These are phyloP conservation scores for Solanum bulbocastanum DNA, from an alignment of 257 asterid species.

Conservation along the genomic window DNA sequence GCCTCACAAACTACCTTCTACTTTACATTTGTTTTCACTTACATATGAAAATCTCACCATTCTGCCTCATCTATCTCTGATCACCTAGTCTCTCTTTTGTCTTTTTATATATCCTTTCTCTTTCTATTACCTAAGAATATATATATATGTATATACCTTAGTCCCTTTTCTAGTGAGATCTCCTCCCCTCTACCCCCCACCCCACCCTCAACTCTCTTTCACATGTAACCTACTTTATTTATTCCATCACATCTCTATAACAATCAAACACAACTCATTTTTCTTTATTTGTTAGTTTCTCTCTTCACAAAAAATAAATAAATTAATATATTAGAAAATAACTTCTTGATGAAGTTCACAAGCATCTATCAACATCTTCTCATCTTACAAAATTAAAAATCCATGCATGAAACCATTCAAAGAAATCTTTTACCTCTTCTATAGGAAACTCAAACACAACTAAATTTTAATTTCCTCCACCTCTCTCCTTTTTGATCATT, in stretches of 20 bases:
- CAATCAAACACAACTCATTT: constrained; percentile 31
- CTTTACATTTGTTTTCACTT: constrained; percentile 11
- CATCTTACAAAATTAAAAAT: constrained; percentile 18
- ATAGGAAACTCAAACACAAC: constrained; percentile 28
- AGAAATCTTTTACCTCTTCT: constrained; percentile 31
- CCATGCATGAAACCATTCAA: constrained; percentile 66
- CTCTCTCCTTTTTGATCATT: not conserved
- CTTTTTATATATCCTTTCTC: constrained; percentile 1
- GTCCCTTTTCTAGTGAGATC: not conserved
- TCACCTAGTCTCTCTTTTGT: constrained; percentile 16
- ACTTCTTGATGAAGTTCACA: constrained; percentile 70
- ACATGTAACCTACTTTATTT: constrained; percentile 18
- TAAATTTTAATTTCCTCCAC: constrained; percentile 12
- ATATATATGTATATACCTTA: not conserved
- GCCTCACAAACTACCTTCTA: not conserved
- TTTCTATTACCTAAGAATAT: not conserved
- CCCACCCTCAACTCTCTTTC: not conserved
- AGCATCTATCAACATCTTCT: constrained; percentile 42
- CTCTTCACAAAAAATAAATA: not conserved
- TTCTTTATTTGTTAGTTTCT: not conserved
- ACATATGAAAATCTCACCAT: constrained; percentile 21
- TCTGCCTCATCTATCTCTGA: constrained; percentile 22
- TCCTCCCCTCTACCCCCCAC: not conserved
- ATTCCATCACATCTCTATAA: constrained; percentile 17
- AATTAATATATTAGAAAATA: not conserved